Evolutionary conservation across 306 rosid genomes (phyloP).

Genomic region (Prunus fruticosa): DNA sequence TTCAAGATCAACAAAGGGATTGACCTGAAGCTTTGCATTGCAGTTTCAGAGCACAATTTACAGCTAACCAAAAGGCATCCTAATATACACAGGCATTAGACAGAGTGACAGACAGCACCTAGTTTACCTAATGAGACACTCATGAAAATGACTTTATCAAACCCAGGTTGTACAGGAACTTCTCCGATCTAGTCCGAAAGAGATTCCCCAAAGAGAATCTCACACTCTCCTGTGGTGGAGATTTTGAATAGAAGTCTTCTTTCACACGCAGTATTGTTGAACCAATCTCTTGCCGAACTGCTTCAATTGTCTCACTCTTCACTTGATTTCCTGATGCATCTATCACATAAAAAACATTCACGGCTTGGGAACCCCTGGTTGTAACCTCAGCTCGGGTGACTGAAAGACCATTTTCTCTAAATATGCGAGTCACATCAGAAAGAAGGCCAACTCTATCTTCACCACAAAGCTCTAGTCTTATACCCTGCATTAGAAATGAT

Average conservation of each 20-base stretch:
- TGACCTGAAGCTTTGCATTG: conserved; percentile 4
- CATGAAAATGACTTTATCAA: conserved; percentile 73
- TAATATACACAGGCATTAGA: conserved; percentile 33
- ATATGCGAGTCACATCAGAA: conserved; percentile 92
- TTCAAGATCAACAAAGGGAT: conserved; percentile 10
- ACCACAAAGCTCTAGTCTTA: conserved; percentile 78
- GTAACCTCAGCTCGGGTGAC: conserved; percentile 90
- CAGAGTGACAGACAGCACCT: not conserved
- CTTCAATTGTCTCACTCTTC: conserved; percentile 79
- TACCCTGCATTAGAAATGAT: conserved; percentile 54
- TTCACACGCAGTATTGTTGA: conserved; percentile 59
- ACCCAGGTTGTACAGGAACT: conserved; percentile 84
- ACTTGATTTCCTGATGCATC: conserved; percentile 80
- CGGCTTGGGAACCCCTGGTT: conserved; percentile 73
- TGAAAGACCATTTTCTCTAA: conserved; percentile 91
- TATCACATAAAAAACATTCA: conserved; percentile 83
- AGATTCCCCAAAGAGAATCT: conserved; percentile 66
- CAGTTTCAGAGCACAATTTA: conserved; percentile 27
- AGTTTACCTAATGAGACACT: conserved; percentile 22
- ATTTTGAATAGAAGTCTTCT: conserved; percentile 43
- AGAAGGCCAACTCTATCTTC: conserved; percentile 88
- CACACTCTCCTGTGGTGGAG: conserved; percentile 56
- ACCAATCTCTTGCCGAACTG: conserved; percentile 86
- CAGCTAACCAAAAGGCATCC: conserved; percentile 29
- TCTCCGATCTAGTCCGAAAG: conserved; percentile 80